Base-by-base conservation (phyloP, 2,329 filamentous ascomycete genomes). In the Dothiorella sarmentorum region DNA sequence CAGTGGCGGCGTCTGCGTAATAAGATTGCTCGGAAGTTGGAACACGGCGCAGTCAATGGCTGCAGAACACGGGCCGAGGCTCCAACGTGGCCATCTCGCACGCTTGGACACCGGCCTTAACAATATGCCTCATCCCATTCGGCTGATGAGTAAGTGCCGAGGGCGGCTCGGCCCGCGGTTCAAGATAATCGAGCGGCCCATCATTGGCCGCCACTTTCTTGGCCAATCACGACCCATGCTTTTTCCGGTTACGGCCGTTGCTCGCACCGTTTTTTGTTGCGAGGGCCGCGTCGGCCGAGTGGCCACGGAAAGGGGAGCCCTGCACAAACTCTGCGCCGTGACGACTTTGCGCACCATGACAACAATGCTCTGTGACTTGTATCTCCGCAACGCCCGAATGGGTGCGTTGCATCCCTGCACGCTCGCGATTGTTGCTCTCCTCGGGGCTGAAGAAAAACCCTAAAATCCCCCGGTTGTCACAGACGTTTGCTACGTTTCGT, bases 301-400 rank as follows among this genome's bases (percentile, higher is more conserved):
- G 33, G 22, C 45, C 17, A n/a, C 18, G 7, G 18, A 35, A 51
- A 37, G 31, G 47, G 47, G 31, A 7, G 18, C 22, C 5, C 20
- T n/a, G 31, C 5, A 3, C 45, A 35, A 35, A 26, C 20, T 31
- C 11, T 17, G 29, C 26, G 24, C n/a, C 22, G 26, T 43, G 40
- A 43, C 40, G 40, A 43, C 40, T 43, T 5, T 49, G 31, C 37
- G 6, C 57, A 20, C 5, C 29, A 37, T 38, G 37, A 6, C 27
- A 29, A 51, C 45, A 20, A 33, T 55, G 35, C 15, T 38, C 47
- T 59, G 13, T 60, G 44, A 51, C 42, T 49, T 56, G 13, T 13
- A 22, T 18, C 31, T 38, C 37, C 42, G 7, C n/a, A n/a, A n/a
- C 13, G 29, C 29, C 13, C 7, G 7, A 15, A 29, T 3, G 44